Conservation (phyloP, 176 grass and related monocot genomes). For the Oryza officinalis region DNA sequence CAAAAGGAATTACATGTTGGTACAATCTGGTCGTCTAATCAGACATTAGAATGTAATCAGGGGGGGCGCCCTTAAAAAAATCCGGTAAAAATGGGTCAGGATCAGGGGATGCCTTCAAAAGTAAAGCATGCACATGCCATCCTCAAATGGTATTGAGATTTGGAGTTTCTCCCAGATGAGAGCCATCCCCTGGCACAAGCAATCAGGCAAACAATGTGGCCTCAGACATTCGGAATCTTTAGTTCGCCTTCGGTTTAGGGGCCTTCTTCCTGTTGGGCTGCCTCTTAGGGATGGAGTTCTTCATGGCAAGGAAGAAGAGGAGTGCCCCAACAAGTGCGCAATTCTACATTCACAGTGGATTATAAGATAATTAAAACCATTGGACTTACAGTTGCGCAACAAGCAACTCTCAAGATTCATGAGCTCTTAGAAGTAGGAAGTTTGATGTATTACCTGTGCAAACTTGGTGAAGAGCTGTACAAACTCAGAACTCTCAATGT, state of each 20-base stretch:
- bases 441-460: slow-evolving; percentile 19
- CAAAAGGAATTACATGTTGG: background rate
- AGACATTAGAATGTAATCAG: background rate
- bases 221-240: background rate
- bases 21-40: slow-evolving; percentile 17
- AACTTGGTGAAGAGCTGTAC: slow-evolving; percentile 50
- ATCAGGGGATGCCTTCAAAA: background rate
- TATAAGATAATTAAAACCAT: background rate
- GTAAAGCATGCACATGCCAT: background rate
- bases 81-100: background rate
- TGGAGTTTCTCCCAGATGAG: background rate
- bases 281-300: slow-evolving; percentile 42
- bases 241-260: slow-evolving; percentile 19
- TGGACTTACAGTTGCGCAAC: background rate
- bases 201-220: background rate
- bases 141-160: background rate
- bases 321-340: slow-evolving; percentile 9
- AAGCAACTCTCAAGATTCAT: background rate
- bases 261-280: background rate
- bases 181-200: background rate
- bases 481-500: slow-evolving; percentile 35
- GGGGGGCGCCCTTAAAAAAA: background rate
- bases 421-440: background rate
- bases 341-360: slow-evolving; percentile 11
- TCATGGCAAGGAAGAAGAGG: slow-evolving; percentile 31